These are phyloP conservation scores for Aeschynomene evenia DNA, from an alignment of 306 rosid genomes.

Conservation along the genomic window DNA sequence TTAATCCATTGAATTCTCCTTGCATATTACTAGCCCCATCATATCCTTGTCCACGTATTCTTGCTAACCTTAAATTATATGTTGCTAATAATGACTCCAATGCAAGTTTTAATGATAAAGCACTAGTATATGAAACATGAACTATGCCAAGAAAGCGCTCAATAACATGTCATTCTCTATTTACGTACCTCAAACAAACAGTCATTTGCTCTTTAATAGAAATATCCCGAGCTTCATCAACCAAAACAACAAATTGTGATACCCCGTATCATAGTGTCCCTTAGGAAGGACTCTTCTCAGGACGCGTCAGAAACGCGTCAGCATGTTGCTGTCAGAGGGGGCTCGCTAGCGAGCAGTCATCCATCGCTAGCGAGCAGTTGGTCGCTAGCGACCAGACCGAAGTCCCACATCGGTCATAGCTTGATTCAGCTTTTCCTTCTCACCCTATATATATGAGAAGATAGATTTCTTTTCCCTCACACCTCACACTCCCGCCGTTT, in stretches of 20 bases:
- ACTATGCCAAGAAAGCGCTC: not conserved
- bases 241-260: not conserved
- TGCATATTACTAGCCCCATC: not conserved
- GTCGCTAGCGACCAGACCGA: too few relatives aligned
- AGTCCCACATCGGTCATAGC: too few relatives aligned
- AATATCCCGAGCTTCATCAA: not conserved
- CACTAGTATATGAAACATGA: conserved; percentile 4
- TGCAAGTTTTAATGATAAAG: not conserved
- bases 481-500: too few relatives aligned
- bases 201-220: not conserved
- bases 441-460: too few relatives aligned
- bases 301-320: too few relatives aligned
- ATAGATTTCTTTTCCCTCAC: too few relatives aligned
- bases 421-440: too few relatives aligned
- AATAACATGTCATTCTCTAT: not conserved
- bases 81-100: not conserved
- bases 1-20: not conserved
- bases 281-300: too few relatives aligned
- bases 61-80: not conserved
- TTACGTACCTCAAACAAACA: not conserved
- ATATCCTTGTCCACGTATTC: conserved; percentile 1
- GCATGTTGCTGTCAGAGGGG: too few relatives aligned
- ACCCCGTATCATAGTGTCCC: too few relatives aligned
- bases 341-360: too few relatives aligned
- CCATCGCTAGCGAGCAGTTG: too few relatives aligned